Percentiles rank a stretch among this genome's conserved stretches.
Evolutionary conservation across 352 stramenopile species (phyloP).

Genomic region (Globisporangium paroecandrum): DNA sequence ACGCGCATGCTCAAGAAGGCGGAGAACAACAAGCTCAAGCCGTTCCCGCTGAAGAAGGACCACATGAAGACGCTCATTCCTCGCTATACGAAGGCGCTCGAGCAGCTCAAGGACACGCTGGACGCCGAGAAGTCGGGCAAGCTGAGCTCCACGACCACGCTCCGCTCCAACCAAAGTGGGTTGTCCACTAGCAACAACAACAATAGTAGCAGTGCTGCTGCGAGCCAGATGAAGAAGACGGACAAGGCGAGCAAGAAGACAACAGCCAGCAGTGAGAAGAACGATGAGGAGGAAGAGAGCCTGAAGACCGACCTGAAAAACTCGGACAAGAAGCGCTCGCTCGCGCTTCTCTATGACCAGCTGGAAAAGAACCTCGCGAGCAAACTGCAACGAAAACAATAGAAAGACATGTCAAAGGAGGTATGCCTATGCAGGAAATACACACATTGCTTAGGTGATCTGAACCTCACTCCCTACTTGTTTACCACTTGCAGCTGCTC

Average conservation of each 20-base stretch:
- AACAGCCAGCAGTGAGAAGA: neutral
- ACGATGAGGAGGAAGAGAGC: conserved; percentile 11
- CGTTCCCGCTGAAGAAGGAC: conserved; percentile 55
- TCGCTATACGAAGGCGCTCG: conserved; percentile 63
- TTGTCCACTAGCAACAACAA: neutral
- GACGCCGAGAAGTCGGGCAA: conserved; percentile 74
- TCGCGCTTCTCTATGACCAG: conserved; percentile 51
- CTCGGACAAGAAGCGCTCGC: conserved; percentile 54
- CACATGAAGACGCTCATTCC: conserved; percentile 83
- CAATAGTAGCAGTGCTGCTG: neutral
- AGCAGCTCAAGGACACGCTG: conserved; percentile 74
- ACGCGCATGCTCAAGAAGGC: conserved; percentile 83
- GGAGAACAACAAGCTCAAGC: conserved; percentile 68
- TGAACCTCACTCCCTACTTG: neutral
- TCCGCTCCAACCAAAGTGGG: conserved; percentile 17
- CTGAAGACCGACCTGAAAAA: conserved; percentile 30
- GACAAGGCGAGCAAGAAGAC: conserved; percentile 7
- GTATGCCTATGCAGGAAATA: neutral
- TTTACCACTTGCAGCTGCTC: neutral
- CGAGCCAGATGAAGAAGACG: conserved; percentile 11
- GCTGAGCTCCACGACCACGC: conserved; percentile 42
- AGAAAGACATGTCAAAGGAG: conserved; percentile 24
- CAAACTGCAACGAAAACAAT: conserved; percentile 42
- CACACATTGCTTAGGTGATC: neutral
- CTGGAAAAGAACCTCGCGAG: conserved; percentile 52